Conservation (phyloP, 2,329 filamentous ascomycete genomes). For the Fusarium verticillioides region DNA sequence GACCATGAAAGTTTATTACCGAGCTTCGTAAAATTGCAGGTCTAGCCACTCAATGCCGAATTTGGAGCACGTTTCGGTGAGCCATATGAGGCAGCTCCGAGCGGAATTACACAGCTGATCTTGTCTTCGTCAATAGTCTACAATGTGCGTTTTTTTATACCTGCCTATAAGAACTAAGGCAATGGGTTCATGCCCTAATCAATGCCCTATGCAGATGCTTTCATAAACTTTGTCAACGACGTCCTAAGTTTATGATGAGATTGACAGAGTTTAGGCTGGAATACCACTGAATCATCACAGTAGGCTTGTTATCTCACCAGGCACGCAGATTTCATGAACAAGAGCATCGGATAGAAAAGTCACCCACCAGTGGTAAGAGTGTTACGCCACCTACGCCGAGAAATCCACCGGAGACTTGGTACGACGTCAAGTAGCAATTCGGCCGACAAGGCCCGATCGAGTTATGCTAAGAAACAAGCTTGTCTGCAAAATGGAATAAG, state of each 20-base stretch:
- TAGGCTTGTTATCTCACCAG: neutral
- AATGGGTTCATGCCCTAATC: neutral
- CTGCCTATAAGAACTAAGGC: neutral
- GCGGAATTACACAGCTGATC: neutral
- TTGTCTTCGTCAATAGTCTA: neutral
- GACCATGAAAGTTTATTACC: neutral
- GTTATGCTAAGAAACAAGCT: constrained; percentile 39
- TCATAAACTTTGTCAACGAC: neutral
- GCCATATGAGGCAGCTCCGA: neutral
- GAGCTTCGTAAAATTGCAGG: neutral
- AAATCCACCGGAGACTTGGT: neutral
- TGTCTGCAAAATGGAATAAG: constrained; percentile 18
- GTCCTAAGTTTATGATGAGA: neutral
- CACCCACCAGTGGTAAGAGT: neutral
- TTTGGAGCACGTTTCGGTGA: neutral
- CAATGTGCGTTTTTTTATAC: neutral
- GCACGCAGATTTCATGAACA: neutral
- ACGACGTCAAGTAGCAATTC: constrained; percentile 17
- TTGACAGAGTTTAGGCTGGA: neutral
- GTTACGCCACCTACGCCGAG: constrained; percentile 11
- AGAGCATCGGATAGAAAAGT: neutral
- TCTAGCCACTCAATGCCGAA: neutral
- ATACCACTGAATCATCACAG: neutral
- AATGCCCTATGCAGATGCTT: neutral
- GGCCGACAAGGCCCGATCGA: constrained; percentile 31